Base-by-base conservation (phyloP, 331 rosid species). In the Dryas integrifolia region DNA sequence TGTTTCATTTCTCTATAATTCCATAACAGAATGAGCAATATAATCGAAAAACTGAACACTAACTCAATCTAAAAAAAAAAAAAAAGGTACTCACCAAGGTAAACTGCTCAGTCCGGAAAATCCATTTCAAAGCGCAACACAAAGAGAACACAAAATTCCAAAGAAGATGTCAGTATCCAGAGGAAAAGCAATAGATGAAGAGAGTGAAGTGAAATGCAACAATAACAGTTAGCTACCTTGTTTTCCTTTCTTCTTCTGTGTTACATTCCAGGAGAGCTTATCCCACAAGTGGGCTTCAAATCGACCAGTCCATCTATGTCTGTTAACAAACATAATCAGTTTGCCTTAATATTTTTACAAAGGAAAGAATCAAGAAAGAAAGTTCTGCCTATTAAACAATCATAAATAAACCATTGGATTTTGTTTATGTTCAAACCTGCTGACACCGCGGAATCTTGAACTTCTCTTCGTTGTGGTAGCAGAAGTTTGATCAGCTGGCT, bases 281-380 rank as follows among this genome's bases (percentile, higher is more conserved):
- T 89, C 97, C 96, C 93, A 87, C 73, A 89, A 82, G 82, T 92
- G 96, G 56, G 96, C 96, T 85, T 92, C 96, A 69, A 43, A 92
- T 40, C 93, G 76, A 38, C 97, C 96, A 0, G 92, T 92, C 96
- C 97, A 92, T 79, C 92, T 80, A 80, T 92, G 93, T 57, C 97
- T 90, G 86, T 78, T 81, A 14, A 38, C 30, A 39, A 39, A 64
- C 47, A 59, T 44, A 39, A 39, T 59, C 47, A 59, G 48, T 57
- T 65, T 35, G 38, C 43, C 46, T 45, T 44, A 3, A 15, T 15
- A 44, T 49, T 6, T 21, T 30, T 3, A 79, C 26, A 59, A 6
- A 7, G 47, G 3, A 7, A 55, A 41, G 16, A 2, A 39, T 30
- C 35, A 30, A 30, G 35, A 30, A 30, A 30, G 35, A 30, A 30